These are phyloP conservation scores for Cucumis variabilis DNA, from an alignment of 331 rosid species.

Conservation along the genomic window DNA sequence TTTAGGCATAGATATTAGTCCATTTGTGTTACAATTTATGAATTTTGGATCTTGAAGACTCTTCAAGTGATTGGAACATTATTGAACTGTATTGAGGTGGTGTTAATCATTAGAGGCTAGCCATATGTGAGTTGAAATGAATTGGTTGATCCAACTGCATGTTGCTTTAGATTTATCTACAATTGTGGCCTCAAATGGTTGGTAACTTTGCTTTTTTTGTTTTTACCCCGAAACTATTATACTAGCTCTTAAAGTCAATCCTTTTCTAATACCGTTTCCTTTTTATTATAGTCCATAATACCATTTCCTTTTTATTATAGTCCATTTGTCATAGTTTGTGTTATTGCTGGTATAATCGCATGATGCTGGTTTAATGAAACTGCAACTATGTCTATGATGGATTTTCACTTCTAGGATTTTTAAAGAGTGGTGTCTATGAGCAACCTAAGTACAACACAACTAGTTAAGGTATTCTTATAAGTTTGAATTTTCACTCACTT, in stretches of 20 bases:
- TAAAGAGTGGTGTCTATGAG: no score
- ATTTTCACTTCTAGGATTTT: slow-evolving; percentile 14
- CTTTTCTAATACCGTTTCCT: no score
- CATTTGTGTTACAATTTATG: slow-evolving; percentile 3
- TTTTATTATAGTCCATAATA: no score
- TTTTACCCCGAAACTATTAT: background rate
- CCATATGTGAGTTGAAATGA: slow-evolving; percentile 19
- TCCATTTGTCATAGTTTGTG: background rate
- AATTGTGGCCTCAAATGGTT: background rate
- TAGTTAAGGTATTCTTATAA: no score
- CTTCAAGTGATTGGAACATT: slow-evolving; percentile 5
- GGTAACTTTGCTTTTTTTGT: background rate
- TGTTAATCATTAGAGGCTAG: background rate
- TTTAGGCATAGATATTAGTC: background rate
- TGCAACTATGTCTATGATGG: background rate
- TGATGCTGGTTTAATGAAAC: background rate
- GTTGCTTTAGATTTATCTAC: background rate
- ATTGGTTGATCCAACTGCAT: slow-evolving; percentile 21
- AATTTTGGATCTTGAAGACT: slow-evolving; percentile 13
- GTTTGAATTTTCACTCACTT: no score
- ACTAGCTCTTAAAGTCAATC: background rate
- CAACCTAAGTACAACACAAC: no score
- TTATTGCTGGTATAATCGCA: background rate
- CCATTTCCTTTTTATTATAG: background rate
- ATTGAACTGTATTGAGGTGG: slow-evolving; percentile 10